Evolutionary conservation across 345 rosid genomes (phyloP), one percentile per base, ranked within the genome.

Genomic region (Sonneratia alba): DNA sequence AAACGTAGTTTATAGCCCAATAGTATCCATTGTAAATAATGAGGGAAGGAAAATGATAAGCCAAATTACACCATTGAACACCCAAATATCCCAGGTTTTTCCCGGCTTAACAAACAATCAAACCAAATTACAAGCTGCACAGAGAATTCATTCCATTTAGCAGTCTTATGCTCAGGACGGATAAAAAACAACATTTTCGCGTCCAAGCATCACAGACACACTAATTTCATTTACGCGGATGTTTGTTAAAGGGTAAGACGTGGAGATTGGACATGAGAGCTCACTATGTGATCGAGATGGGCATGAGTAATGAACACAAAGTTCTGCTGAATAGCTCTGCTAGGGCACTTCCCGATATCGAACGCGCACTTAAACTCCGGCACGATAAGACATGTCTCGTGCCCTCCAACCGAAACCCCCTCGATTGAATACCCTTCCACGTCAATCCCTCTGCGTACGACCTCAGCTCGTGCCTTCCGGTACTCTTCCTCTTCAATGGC

Each of bases 221-320:
- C 18, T 18, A 3, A 13, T 55, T 47, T 47, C 7, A 9, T 3
- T 14, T 9, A 7, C 59, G 7, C 18, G 8, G 59, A 18, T 13
- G 2, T 48, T 4, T 0, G 18, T 48, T 12, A 15, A 48, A 12
- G 12, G 16, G 59, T 18, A 53, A 53, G 3, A 53, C 6, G 5
- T 6, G 22, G 59, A 21, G 38, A 27, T 62, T 32, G 38, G 37
- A 62, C 5, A 15, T 15, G 74, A 43, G 36, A 43, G 63, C 85
- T 81, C 72, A 94, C 97, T 69, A 91, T 91, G 79, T 94, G 98
- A 77, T 91, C 98, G 66, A 94, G 98, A 76, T 94, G 98, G 55
- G 85, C 97, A 77, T 94, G 97, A 57, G 97, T 90, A 72, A 91
- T 90, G 75, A 91, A 94, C 42, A 94, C 87, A 68, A 90, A 94